Base-by-base conservation (phyloP, 1,139 yeast genomes). In the Yamadazyma taylorii region DNA sequence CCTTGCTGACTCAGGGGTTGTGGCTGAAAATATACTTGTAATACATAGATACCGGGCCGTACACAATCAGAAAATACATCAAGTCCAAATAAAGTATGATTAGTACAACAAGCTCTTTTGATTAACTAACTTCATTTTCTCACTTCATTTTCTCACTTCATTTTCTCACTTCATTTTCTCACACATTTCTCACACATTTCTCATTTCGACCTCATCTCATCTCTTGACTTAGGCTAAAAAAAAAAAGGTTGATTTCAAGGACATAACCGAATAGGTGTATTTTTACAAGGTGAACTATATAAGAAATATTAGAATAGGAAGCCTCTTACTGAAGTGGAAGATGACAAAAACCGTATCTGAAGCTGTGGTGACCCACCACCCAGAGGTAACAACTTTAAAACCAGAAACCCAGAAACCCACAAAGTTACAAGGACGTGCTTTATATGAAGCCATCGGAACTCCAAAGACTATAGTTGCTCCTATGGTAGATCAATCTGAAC, bases 401-500 rank as follows among this genome's bases (percentile, higher is more conserved):
- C 7, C 13, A 8, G 37, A 34, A n/a, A 15, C 16, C 4, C 6
- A 4, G 16, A 4, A 13, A 13, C 17, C 13, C 13, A 14, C 21
- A 61, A 19, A 60, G 39, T 39, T 50, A 14, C 32, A 34, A 16
- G 97, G 97, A 2, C 73, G 95, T 42, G 79, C 77, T 33, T 72
- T 92, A 4, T 90, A 69, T 55, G 73, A 85, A 36, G 63, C 76
- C 11, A 66, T 92, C 12, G 95, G 95, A 0, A 53, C 64, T 16
- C 98, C 98, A 1, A 78, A 73, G 37, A 86, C 86, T 44, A 81
- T 94, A 13, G 95, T 94, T 17, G 98, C 97, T 1, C 99, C 99
- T 1, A 92, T 94, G 97, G 99, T 94, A 10, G 98, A 94, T 60
- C 97, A 89, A 50, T 81, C 92, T 3, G 98, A 94, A 54, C 72